Conservation (phyloP, 306 rosid species). For the Corylus americana region DNA sequence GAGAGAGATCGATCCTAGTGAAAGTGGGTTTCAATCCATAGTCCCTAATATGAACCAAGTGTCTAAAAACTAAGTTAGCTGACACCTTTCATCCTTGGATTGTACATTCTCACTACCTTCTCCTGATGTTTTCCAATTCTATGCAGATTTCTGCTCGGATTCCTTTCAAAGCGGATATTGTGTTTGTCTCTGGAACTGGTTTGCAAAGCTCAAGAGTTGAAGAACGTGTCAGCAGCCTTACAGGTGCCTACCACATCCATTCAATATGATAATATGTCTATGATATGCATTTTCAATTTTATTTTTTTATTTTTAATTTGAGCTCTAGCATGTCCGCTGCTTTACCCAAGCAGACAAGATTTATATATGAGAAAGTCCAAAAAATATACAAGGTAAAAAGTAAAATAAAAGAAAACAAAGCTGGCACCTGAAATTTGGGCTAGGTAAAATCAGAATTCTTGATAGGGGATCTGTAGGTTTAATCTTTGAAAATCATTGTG, state of each 20-base stretch:
- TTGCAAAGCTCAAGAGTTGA: slow-evolving; percentile 52
- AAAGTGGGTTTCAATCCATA: not conserved
- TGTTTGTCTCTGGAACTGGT: slow-evolving; percentile 68
- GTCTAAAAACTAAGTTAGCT: not conserved
- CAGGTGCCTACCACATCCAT: slow-evolving; percentile 56
- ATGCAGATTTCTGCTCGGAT: slow-evolving; percentile 74
- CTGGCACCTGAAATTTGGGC: not conserved
- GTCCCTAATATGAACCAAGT: not conserved
- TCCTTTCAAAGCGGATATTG: slow-evolving; percentile 77
- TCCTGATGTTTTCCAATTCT: slow-evolving; percentile 15
- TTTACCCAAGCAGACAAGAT: not conserved
- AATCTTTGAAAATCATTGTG: not conserved
- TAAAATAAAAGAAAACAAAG: not conserved
- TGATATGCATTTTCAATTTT: slow-evolving; percentile 16
- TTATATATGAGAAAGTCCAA: not conserved
- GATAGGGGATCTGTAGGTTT: not conserved
- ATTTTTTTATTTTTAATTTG: slow-evolving; percentile 6
- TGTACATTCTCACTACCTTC: slow-evolving; percentile 19
- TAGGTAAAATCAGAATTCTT: not conserved
- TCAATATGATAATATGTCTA: slow-evolving; percentile 15
- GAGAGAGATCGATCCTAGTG: not conserved
- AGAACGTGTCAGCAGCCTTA: slow-evolving; percentile 67
- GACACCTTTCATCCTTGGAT: slow-evolving; percentile 14
- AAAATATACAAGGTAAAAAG: not conserved
- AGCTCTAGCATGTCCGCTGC: not conserved